These are phyloP conservation scores for Sclerotinia borealis DNA, from an alignment of 2,329 filamentous ascomycete genomes.

Conservation along the genomic window DNA sequence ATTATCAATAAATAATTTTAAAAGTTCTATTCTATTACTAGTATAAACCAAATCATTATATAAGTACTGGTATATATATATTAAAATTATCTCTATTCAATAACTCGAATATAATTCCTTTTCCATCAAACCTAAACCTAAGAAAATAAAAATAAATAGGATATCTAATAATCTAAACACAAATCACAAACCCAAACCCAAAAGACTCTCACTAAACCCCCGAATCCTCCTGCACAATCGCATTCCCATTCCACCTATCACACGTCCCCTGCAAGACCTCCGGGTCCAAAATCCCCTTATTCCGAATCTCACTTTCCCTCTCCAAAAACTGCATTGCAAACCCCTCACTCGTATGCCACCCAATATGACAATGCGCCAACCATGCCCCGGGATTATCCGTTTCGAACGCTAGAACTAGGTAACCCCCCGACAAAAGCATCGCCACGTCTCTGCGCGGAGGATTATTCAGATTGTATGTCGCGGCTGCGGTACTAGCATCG, in stretches of 20 bases:
- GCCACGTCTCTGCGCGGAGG: conserved; percentile 47
- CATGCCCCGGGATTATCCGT: conserved; percentile 23
- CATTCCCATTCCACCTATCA: conserved; percentile 12
- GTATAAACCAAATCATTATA: too few species aligned
- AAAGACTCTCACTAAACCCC: too few species aligned
- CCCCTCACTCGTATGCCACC: conserved; percentile 47
- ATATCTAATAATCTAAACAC: too few species aligned
- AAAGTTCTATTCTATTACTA: too few species aligned
- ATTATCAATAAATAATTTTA: too few species aligned
- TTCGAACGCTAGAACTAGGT: conserved; percentile 19
- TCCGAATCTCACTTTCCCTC: conserved; percentile 25
- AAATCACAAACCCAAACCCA: too few species aligned
- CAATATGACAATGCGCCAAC: conserved; percentile 28
- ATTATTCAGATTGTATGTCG: conserved; percentile 32
- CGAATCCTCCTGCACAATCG: conserved; percentile 13
- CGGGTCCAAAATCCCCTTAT: conserved; percentile 6
- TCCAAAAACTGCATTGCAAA: conserved; percentile 44
- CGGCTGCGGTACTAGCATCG: conserved; percentile 24
- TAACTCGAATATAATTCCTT: too few species aligned
- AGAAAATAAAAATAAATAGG: too few species aligned
- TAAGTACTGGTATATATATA: too few species aligned
- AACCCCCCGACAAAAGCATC: conserved; percentile 33
- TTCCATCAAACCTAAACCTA: too few species aligned
- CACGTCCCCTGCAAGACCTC: conserved; percentile 9
- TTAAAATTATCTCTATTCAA: too few species aligned